These are phyloP conservation scores for Ustilago nuda DNA, from an alignment of 1,284 basidiomycete genomes.

Conservation along the genomic window DNA sequence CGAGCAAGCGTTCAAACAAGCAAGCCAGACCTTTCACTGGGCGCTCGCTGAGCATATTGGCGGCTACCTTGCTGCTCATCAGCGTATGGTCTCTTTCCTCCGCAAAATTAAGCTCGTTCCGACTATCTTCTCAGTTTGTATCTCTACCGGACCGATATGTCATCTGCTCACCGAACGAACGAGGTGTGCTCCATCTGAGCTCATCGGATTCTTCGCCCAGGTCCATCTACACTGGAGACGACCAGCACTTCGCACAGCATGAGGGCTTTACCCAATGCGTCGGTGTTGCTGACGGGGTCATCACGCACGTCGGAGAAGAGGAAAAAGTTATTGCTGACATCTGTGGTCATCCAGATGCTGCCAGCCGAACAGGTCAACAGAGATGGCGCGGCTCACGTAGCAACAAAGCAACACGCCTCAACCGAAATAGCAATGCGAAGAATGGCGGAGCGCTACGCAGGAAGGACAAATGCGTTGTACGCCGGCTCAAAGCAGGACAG, in stretches of 20 bases:
- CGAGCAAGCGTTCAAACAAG: neutral
- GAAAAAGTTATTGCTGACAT: constrained; percentile 12
- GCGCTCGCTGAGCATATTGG: neutral
- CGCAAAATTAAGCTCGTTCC: neutral
- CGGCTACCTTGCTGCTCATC: constrained; percentile 14
- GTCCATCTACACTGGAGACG: constrained; percentile 45
- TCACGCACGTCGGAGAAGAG: constrained; percentile 27
- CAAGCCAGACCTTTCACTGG: neutral
- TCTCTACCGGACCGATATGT: constrained; percentile 24
- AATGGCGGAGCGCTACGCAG: constrained; percentile 9
- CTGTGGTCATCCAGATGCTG: constrained; percentile 4
- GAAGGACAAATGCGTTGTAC: constrained; percentile 20
- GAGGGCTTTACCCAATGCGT: constrained; percentile 41
- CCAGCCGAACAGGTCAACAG: neutral
- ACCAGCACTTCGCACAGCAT: constrained; percentile 18
- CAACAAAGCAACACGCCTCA: constrained; percentile 39
- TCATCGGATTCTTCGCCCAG: neutral
- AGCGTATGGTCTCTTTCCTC: constrained; percentile 17
- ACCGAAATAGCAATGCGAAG: neutral
- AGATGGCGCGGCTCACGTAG: constrained; percentile 24
- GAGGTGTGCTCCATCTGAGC: constrained; percentile 16
- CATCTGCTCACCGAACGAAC: constrained; percentile 32
- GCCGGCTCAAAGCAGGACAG: constrained; percentile 28
- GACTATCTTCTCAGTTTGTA: constrained; percentile 8
- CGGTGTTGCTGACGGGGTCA: constrained; percentile 18